Evolutionary conservation across 176 grass and related monocot genomes (phyloP).

Genomic region (Zoysia japonica): DNA sequence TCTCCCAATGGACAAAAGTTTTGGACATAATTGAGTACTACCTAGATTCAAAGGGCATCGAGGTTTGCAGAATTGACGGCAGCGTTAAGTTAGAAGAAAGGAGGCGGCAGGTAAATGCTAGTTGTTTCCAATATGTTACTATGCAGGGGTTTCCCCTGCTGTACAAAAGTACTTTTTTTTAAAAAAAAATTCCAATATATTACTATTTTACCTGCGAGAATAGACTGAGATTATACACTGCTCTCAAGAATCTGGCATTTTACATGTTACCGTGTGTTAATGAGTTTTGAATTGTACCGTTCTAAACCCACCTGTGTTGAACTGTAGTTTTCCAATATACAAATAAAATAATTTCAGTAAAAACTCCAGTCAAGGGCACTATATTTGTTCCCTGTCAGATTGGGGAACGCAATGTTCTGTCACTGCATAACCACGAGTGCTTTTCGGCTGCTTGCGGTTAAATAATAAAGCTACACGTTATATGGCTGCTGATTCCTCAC

Average conservation of each 20-base stretch:
- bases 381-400: background rate
- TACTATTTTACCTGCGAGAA: constrained; percentile 20
- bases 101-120: constrained; percentile 62
- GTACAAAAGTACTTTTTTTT: no score
- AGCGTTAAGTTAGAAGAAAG: constrained; percentile 71
- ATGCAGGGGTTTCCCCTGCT: no score
- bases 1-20: constrained; percentile 93
- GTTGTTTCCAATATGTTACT: constrained; percentile 13
- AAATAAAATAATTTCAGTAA: background rate
- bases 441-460: background rate
- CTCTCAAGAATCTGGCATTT: background rate
- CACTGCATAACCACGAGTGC: background rate
- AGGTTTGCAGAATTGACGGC: constrained; percentile 91
- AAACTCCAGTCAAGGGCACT: background rate
- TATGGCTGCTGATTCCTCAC: background rate
- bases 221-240: background rate
- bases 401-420: background rate
- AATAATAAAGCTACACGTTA: background rate
- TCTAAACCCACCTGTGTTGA: background rate
- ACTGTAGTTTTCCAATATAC: background rate
- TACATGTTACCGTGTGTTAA: background rate
- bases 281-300: constrained; percentile 1
- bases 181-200: background rate
- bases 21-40: constrained; percentile 92
- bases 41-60: constrained; percentile 61